Percentiles rank a stretch among this genome's conserved stretches.
Conservation (phyloP, 768 basidiomycete species). For the Hygrocybe coccinea region DNA sequence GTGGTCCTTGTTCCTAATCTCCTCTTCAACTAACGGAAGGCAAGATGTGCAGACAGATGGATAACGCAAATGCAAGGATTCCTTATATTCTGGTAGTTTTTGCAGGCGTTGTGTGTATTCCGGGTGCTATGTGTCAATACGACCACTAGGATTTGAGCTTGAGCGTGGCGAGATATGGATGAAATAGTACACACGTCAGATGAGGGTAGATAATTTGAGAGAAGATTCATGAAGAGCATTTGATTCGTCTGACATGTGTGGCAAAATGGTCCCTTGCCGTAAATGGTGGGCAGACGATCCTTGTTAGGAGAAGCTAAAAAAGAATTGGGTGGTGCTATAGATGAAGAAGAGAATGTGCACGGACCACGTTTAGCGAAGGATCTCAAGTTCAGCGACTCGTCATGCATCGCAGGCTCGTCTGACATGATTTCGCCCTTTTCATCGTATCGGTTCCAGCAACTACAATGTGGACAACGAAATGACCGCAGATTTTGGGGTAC, state of each 20-base stretch:
- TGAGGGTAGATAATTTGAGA: constrained; percentile 84
- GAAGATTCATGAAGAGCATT: constrained; percentile 75
- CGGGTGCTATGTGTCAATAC: constrained; percentile 49
- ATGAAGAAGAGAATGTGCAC: constrained; percentile 15
- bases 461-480: constrained; percentile 64
- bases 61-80: constrained; percentile 74
- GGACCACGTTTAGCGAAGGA: constrained; percentile 73
- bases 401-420: constrained; percentile 85
- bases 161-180: constrained; percentile 1
- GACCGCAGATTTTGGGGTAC: constrained; percentile 46
- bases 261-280: constrained; percentile 68
- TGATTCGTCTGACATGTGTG: constrained; percentile 91
- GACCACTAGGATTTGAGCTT: background rate
- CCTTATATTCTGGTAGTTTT: constrained; percentile 64
- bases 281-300: constrained; percentile 60
- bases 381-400: constrained; percentile 60
- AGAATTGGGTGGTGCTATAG: background rate
- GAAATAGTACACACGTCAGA: constrained; percentile 51
- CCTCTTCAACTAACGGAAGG: constrained; percentile 74
- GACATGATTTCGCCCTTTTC: constrained; percentile 71
- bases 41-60: constrained; percentile 82
- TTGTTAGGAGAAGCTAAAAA: constrained; percentile 60
- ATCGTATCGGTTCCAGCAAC: constrained; percentile 73
- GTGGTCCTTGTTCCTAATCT: constrained; percentile 69
- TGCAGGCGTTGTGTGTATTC: constrained; percentile 61